phyloP scores from a whole-genome alignment of 768 basidiomycete species.

The Termitomyces sp. region DNA sequence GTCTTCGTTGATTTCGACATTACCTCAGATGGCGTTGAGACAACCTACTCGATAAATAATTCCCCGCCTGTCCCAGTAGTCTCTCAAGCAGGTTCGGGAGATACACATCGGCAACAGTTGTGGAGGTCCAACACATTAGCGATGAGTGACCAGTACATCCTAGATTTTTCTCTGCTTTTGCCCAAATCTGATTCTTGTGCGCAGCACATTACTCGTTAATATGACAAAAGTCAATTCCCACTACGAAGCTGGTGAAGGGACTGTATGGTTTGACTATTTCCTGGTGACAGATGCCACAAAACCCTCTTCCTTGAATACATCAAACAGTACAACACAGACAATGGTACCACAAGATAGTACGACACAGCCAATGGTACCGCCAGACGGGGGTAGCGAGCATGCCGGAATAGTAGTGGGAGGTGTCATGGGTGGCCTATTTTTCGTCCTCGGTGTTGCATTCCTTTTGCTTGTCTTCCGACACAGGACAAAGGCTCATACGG shows the following conservation, averaged over 20 bases:
- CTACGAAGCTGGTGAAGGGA: constrained; percentile 25
- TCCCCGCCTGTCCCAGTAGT: constrained; percentile 19
- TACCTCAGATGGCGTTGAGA: constrained; percentile 29
- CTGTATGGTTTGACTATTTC: constrained; percentile 40
- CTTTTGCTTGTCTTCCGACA: constrained; percentile 20
- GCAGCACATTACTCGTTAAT: constrained; percentile 27
- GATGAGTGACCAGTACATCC: constrained; percentile 26
- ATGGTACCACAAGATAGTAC: not conserved
- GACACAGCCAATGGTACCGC: constrained; percentile 6
- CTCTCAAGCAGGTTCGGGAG: constrained; percentile 20
- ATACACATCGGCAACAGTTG: constrained; percentile 28
- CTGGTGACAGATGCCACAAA: constrained; percentile 21
- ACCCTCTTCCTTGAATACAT: constrained; percentile 5
- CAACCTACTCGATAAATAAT: constrained; percentile 30
- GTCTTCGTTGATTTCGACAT: constrained; percentile 30
- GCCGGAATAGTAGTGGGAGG: constrained; percentile 26
- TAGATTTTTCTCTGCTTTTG: not conserved
- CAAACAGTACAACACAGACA: constrained; percentile 4
- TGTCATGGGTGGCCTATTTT: constrained; percentile 20
- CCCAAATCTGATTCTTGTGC: not conserved
- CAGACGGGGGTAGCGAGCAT: not conserved
- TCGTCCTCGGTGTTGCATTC: constrained; percentile 12
- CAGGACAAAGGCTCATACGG: constrained; percentile 3
- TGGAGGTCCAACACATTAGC: constrained; percentile 25
- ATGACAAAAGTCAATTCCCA: constrained; percentile 27